These are phyloP conservation scores for Colletotrichum truncatum DNA, from an alignment of 2,329 filamentous ascomycete genomes.

Conservation along the genomic window DNA sequence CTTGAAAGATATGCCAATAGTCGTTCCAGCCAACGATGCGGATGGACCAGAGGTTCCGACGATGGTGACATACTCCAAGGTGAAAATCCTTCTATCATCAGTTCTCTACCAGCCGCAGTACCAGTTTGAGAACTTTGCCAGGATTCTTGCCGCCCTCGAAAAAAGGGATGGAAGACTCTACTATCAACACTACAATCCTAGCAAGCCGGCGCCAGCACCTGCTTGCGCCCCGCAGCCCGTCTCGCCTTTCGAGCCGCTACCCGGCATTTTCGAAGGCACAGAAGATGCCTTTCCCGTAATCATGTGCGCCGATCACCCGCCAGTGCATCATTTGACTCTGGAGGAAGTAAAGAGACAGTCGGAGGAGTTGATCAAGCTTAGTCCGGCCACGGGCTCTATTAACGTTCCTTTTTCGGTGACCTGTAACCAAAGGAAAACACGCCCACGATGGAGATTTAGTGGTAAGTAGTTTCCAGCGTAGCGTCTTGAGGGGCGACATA, in stretches of 20 bases:
- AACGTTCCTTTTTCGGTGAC: conserved; percentile 49
- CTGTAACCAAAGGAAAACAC: conserved; percentile 48
- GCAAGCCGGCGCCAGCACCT: conserved; percentile 24
- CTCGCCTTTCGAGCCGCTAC: conserved; percentile 41
- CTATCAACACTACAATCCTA: conserved; percentile 39
- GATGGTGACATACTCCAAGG: conserved; percentile 58
- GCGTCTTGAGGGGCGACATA: no score
- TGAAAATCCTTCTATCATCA: conserved; percentile 52
- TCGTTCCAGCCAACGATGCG: conserved; percentile 43
- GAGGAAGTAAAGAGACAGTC: conserved; percentile 46
- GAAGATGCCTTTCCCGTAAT: conserved; percentile 55
- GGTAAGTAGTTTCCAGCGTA: conserved; percentile 35
- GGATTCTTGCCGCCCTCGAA: conserved; percentile 53
- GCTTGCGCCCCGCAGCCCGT: conserved; percentile 42
- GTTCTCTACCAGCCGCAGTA: conserved; percentile 55
- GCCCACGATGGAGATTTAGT: conserved; percentile 50
- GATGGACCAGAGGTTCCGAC: conserved; percentile 52
- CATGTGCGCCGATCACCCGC: conserved; percentile 53
- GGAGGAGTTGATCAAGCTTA: conserved; percentile 44
- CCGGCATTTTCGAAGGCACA: conserved; percentile 42
- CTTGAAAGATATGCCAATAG: conserved; percentile 53
- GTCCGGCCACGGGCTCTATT: conserved; percentile 52
- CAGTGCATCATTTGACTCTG: conserved; percentile 38
- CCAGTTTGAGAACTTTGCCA: conserved; percentile 52
- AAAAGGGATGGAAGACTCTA: conserved; percentile 54